Evolutionary conservation across 2,329 filamentous ascomycete genomes (phyloP), one percentile per base, ranked within the genome.

Genomic region (Plenodomus biglobosus): DNA sequence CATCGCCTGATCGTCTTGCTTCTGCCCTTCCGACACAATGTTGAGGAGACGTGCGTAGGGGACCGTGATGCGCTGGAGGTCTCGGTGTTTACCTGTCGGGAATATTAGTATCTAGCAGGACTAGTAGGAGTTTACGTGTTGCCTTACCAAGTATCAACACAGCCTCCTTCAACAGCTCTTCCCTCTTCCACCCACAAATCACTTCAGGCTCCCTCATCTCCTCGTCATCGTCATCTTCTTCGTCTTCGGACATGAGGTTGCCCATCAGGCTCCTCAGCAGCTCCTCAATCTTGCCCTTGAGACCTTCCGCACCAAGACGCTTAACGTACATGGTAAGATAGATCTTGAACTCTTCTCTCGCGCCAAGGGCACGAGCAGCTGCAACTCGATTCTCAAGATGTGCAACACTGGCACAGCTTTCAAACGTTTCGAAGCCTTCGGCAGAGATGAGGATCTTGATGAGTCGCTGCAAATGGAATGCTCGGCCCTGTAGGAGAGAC

Each of bases 271-370:
- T 87, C 59, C 90, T 87, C 21, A 97, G 77, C 8, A 99, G 77
- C 75, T 99, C 95, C 69, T 97, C 92, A 2, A 96, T 91, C 75
- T 99, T 99, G 47, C 84, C 80, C 59, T 87, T 85, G 42, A 92
- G 76, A 0, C 91, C 91, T 71, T 99, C 95, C 0, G 91, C 90
- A 1, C 94, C 94, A 5, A 99, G 82, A 0, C 94, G 85, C 75
- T 96, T 97, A 3, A 92, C 92, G 65, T 99, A 99, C 91, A 97
- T 97, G 65, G 91, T 87, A n/a, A 99, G 77, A 65, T 97, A 97
- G 1, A 96, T 79, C 48, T 90, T 85, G 75, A 97, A 99, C 69
- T 99, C 94, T 49, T 97, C 92, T 61, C 85, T 87, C 0, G 94
- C 87, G 3, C 87, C 89, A 1, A 99, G 77, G 50, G 90, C 87